These are phyloP conservation scores for Pseudopediastrum boryanum DNA, from an alignment of 139 green algal species.

Conservation along the genomic window DNA sequence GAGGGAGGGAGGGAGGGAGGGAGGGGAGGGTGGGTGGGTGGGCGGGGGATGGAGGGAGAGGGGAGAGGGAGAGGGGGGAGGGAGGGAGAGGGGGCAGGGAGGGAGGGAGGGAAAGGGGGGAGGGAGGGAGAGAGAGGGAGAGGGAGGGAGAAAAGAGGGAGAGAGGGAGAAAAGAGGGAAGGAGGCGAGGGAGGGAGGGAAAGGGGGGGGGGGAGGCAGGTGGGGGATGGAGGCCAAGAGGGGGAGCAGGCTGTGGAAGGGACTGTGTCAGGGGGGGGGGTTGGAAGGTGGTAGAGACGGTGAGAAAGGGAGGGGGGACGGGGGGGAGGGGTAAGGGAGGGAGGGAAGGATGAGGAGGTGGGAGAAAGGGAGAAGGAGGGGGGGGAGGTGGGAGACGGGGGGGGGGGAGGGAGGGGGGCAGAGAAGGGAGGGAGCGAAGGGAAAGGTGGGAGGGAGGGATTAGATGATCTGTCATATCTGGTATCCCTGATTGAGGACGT, in stretches of 20 bases:
- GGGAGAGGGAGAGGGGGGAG: not conserved
- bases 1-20: constrained; percentile 5
- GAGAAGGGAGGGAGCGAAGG: too few species aligned
- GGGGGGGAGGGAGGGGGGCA: too few species aligned
- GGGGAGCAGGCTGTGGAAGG: constrained; percentile 3
- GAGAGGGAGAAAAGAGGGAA: not conserved
- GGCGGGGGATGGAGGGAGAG: not conserved
- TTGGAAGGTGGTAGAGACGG: not conserved
- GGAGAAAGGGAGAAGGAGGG: not conserved
- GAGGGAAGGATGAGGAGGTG: not conserved
- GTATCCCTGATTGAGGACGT: too few species aligned
- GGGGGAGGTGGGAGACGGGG: too few species aligned
- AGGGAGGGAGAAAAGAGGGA: constrained; percentile 3
- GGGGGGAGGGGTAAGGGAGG: not conserved
- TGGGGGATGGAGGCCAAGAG: not conserved
- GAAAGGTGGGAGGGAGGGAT: too few species aligned
- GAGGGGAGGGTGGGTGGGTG: not conserved
- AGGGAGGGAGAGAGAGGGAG: not conserved
- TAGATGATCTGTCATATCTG: too few species aligned
- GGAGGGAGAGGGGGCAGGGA: not conserved
- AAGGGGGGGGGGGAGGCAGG: too few species aligned
- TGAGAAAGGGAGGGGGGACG: not conserved
- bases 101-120: not conserved
- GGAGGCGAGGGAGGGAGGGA: not conserved
- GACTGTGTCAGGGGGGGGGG: too few species aligned